Conservation (phyloP, 352 stramenopile species). For the Pythium scleroteichum region DNA sequence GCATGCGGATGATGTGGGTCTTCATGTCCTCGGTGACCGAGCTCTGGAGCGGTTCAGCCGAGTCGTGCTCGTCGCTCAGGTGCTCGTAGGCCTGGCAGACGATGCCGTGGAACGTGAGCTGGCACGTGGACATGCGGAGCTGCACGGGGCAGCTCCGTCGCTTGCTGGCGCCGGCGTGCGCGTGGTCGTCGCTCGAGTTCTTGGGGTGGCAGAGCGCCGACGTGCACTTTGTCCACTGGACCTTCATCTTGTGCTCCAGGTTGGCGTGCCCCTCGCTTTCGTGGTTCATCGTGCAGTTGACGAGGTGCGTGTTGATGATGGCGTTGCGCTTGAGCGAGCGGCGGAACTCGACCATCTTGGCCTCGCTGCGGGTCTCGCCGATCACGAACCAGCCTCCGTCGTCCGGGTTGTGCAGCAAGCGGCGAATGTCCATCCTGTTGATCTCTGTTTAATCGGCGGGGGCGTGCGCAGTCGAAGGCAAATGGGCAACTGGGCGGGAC, state of each 20-base stretch:
- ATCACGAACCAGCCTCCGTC: conserved; percentile 81
- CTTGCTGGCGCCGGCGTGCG: conserved; percentile 23
- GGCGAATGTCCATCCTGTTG: conserved; percentile 63
- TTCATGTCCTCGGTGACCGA: conserved; percentile 82
- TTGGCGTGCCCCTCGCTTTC: conserved; percentile 45
- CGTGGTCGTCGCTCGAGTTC: conserved; percentile 11
- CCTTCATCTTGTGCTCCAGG: conserved; percentile 82
- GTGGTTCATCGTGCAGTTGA: conserved; percentile 84
- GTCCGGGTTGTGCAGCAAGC: conserved; percentile 75
- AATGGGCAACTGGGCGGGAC: neutral
- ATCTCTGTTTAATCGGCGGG: neutral
- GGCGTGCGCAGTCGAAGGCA: neutral
- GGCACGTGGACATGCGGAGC: conserved; percentile 80
- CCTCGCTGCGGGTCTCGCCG: conserved; percentile 68
- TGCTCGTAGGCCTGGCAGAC: conserved; percentile 80
- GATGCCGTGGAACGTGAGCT: conserved; percentile 71
- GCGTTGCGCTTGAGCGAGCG: conserved; percentile 79
- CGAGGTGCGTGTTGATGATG: conserved; percentile 84
- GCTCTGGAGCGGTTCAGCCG: conserved; percentile 67
- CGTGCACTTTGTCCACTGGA: conserved; percentile 84
- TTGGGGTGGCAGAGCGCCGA: conserved; percentile 80
- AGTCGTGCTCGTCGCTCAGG: conserved; percentile 75
- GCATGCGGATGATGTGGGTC: conserved; percentile 63
- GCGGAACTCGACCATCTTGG: conserved; percentile 74
- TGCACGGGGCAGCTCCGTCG: conserved; percentile 61